Base-by-base conservation (phyloP, 148 eudicot genomes). In the Linanthus parryae region DNA sequence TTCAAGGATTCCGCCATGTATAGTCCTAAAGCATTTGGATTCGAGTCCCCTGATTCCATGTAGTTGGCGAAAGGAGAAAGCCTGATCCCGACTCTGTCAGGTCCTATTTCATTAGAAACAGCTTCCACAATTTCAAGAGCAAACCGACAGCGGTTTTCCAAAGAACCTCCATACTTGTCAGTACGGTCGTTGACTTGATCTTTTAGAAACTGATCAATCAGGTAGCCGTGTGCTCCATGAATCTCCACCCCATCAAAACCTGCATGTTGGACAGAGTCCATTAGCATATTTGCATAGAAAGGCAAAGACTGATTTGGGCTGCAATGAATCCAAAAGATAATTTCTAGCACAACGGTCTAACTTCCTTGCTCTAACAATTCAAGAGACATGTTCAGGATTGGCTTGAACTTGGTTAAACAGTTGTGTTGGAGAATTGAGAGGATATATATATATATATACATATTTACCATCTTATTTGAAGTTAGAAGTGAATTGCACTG, bases 171-270 rank as follows among this genome's bases (percentile, higher is more conserved):
- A 4, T 50, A 50, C 33, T 50, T 50, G 39, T 50, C 54, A 3
- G 39, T 30, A 8, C 54, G 38, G 16, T 50, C 54, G 23, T 50
- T 50, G 54, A 50, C n/a, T 19, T 50, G 39, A 26, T 50, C 54
- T 50, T 50, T 50, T 12, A 50, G 24, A 31, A 50, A 50, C 54
- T 50, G 54, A 39, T 50, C 54, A 29, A 50, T 30, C 18, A 50
- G 54, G 54, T 50, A 50, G n/a, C 39, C 54, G 20, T 50, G 38
- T 29, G 54, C 54, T 50, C 54, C 54, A 16, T 50, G 54, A 26
- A 50, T 50, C 54, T 50, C 54, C 11, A 50, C 54, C 17, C 54
- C 54, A 50, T 50, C 54, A 31, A 50, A 50, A 18, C 54, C 54
- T 50, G 29, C 16, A 46, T 5, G 33, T 16, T 0, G 17, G 3